Base-by-base conservation (phyloP, 140 eudicot genomes). In the Oenanthe javanica region DNA sequence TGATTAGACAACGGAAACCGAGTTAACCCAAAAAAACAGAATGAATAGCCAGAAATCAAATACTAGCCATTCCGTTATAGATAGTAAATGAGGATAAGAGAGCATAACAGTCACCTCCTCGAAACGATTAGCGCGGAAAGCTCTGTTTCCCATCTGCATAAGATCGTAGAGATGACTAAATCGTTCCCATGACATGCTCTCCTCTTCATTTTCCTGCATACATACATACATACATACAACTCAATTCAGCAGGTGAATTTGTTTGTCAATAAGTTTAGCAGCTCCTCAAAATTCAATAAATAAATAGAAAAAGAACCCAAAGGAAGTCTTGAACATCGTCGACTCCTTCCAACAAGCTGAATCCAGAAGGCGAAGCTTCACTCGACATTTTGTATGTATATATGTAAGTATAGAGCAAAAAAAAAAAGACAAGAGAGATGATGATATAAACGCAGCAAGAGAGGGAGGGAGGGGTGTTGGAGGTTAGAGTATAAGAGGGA, bases 271-370 rank as follows among this genome's bases (percentile, higher is more conserved):
- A 16, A 46, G 10, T 45, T 38, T 25, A 15, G 9, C n/a, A 42
- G 14, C 72, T 21, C 42, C 71, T 8, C 18, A 43, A 7, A 45
- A 75, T 25, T 75, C 43, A 15, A 19, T 1, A 75, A 75, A 7
- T 6, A 18, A 50, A 2, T 1, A 11, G 3, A 14, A 81, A 87
- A 81, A 86, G 84, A 51, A 93, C 98, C 97, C 91, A 85, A 23
- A 90, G 85, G 70, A 86, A 91, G 51, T 89, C 98, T 72, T 89
- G 83, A 8, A 93, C 98, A 83, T 91, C 95, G 66, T 85, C 77
- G 75, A 91, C 42, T 43, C 91, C 93, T 89, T 91, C 87, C 83
- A 87, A 75, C 83, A 87, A 75, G 46, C 51, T 47, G 25, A 83
- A 78, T 18, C 75, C 88, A 43, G 93, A 64, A 4, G 88, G 43